phyloP scores from a whole-genome alignment of 1,139 yeast species.

The Lodderomyces elongisporus region DNA sequence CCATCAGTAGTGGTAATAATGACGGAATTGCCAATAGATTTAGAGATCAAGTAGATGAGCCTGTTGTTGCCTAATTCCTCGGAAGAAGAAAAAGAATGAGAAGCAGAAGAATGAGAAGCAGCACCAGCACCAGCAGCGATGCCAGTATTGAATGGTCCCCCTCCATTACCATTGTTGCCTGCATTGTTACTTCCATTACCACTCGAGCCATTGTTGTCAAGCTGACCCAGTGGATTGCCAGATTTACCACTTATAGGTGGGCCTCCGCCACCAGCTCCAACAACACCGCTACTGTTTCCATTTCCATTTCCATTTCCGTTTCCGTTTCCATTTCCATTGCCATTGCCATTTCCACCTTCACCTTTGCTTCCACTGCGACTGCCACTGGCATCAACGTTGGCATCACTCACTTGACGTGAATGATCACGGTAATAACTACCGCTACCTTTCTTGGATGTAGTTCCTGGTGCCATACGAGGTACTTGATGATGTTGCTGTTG shows the following conservation, averaged over 20 bases:
- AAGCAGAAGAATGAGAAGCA: background rate
- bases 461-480: no score
- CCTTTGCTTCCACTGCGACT: background rate
- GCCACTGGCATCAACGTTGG: constrained; percentile 2
- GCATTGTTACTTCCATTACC: constrained; percentile 4
- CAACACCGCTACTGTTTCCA: background rate
- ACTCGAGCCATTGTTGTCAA: no score
- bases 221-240: no score
- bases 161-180: background rate
- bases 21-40: constrained; percentile 53
- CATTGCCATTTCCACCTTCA: background rate
- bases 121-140: background rate
- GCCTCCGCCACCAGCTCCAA: background rate
- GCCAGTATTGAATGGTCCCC: background rate
- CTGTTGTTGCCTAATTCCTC: constrained; percentile 33
- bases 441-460: no score
- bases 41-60: constrained; percentile 44
- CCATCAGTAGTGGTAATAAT: constrained; percentile 63
- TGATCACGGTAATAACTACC: no score
- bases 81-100: background rate
- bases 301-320: no score
- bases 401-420: constrained; percentile 1
- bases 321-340: no score
- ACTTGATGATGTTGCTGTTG: no score
- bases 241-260: no score